Conservation (phyloP, 192 early-diverging fungal genomes). For the Coemansia asiatica region DNA sequence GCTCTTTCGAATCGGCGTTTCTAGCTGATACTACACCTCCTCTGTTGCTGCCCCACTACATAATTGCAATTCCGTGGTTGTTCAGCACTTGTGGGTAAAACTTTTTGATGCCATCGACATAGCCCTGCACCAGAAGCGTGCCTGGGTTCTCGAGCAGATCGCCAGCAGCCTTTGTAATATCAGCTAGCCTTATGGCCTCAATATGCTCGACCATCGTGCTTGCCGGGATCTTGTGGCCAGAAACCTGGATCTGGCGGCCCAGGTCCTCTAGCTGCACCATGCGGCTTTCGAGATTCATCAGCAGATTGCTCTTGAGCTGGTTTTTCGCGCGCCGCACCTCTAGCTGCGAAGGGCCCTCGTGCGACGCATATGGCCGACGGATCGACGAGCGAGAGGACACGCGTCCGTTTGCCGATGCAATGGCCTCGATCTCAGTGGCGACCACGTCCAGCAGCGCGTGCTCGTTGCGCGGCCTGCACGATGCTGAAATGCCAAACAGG, state of each 20-base stretch:
- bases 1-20: not conserved
- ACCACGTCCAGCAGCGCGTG: constrained; percentile 77
- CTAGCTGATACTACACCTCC: too few species aligned
- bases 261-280: constrained; percentile 95
- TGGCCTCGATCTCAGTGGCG: constrained; percentile 74
- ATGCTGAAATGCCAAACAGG: constrained; percentile 89
- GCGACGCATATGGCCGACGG: constrained; percentile 40
- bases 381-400: constrained; percentile 22
- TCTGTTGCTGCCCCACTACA: not conserved
- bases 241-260: constrained; percentile 76
- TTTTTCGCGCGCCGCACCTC: constrained; percentile 91
- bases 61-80: constrained; percentile 34
- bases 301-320: constrained; percentile 86
- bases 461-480: constrained; percentile 78
- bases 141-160: constrained; percentile 62
- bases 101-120: constrained; percentile 37
- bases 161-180: constrained; percentile 76
- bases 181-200: constrained; percentile 70
- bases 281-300: constrained; percentile 93
- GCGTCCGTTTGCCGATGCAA: constrained; percentile 47
- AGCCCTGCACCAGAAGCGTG: constrained; percentile 69
- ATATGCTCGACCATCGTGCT: constrained; percentile 79
- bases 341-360: constrained; percentile 39
- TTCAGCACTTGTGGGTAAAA: constrained; percentile 38
- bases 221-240: constrained; percentile 73